phyloP scores from a whole-genome alignment of 306 rosid species.

The Biancaea sappan region DNA sequence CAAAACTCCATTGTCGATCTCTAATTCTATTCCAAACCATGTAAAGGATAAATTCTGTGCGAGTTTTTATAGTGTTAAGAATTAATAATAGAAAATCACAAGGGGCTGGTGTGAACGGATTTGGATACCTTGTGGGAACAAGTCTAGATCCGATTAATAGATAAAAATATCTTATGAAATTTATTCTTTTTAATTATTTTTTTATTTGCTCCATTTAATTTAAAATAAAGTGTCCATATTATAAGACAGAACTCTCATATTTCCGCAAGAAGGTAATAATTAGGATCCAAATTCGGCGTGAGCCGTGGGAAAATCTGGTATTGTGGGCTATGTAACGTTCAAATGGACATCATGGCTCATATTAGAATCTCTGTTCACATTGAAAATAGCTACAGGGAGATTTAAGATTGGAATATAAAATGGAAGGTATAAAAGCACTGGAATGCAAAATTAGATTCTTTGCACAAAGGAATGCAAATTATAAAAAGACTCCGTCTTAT shows the following conservation, averaged over 20 bases:
- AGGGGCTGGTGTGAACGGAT: slow-evolving; percentile 6
- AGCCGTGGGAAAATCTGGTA: too few species aligned
- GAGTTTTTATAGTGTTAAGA: not conserved
- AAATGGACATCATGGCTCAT: not conserved
- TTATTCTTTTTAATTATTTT: too few species aligned
- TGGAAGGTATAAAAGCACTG: not conserved
- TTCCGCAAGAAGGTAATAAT: too few species aligned
- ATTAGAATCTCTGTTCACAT: not conserved
- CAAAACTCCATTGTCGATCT: slow-evolving; percentile 40
- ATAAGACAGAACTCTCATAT: too few species aligned
- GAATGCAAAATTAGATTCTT: not conserved
- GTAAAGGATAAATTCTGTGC: not conserved
- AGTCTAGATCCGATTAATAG: too few species aligned
- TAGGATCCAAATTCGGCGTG: too few species aligned
- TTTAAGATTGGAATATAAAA: not conserved
- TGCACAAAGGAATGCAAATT: not conserved
- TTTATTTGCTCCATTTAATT: too few species aligned
- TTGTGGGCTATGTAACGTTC: not conserved
- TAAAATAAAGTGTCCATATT: too few species aligned
- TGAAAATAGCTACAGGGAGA: too few species aligned
- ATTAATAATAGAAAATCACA: not conserved
- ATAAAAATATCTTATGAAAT: too few species aligned
- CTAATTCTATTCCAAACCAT: slow-evolving; percentile 1
- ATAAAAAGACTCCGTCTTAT: too few species aligned
- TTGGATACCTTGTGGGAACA: too few species aligned